These are phyloP conservation scores for Phytophthora quininea DNA, from an alignment of 352 stramenopile genomes.

Conservation along the genomic window DNA sequence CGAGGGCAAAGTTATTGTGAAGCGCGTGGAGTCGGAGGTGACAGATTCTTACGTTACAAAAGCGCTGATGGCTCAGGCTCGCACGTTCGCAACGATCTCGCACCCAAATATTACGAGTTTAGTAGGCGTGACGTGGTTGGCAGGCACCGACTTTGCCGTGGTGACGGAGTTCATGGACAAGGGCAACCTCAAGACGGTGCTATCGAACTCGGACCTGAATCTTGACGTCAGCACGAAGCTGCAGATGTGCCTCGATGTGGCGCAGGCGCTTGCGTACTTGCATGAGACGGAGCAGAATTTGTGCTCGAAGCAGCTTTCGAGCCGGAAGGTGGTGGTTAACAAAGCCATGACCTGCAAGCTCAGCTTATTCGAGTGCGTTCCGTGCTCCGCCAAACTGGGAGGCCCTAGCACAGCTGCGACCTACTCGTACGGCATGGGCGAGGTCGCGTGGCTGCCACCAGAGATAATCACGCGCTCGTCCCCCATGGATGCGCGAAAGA, in stretches of 20 bases:
- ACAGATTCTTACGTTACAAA: constrained; percentile 65
- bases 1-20: constrained; percentile 64
- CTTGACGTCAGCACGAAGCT: constrained; percentile 62
- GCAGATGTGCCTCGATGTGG: constrained; percentile 74
- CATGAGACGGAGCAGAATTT: constrained; percentile 57
- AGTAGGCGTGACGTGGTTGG: constrained; percentile 71
- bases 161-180: constrained; percentile 82
- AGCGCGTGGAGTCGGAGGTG: constrained; percentile 73
- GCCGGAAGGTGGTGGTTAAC: constrained; percentile 64
- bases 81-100: constrained; percentile 49
- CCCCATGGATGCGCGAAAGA: constrained; percentile 51
- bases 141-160: constrained; percentile 77
- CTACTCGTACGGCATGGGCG: constrained; percentile 51
- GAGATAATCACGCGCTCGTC: constrained; percentile 57
- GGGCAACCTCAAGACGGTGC: constrained; percentile 63
- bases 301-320: constrained; percentile 56
- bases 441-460: constrained; percentile 57
- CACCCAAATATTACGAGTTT: constrained; percentile 75
- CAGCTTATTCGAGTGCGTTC: constrained; percentile 64
- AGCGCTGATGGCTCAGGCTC: constrained; percentile 62
- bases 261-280: constrained; percentile 63
- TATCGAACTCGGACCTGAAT: constrained; percentile 59
- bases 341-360: constrained; percentile 57
- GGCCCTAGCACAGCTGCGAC: constrained; percentile 11
- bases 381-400: constrained; percentile 40